A percentile compares a stretch with the other conserved stretches of the same genome.
phyloP scores from a whole-genome alignment of 441 rosid species.

The Bocquillonia castaneifolia region DNA sequence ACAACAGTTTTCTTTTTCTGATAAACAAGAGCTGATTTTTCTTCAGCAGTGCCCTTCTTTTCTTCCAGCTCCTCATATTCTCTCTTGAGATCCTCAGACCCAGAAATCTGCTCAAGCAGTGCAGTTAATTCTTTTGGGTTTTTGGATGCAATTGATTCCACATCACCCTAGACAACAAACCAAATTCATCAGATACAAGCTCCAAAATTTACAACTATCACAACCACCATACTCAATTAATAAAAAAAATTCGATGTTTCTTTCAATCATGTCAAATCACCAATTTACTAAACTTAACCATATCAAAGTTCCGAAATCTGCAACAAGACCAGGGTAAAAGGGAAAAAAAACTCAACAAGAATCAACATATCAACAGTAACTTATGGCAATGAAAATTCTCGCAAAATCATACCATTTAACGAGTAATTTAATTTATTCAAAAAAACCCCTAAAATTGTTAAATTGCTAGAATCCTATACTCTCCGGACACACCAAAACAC shows the following conservation, averaged over 20 bases:
- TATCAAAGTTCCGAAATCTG: background rate
- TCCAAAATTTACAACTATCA: background rate
- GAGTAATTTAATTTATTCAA: too few species aligned
- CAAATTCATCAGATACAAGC: background rate
- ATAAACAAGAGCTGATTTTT: slow-evolving; percentile 71
- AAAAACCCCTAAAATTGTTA: too few species aligned
- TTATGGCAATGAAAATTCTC: too few species aligned
- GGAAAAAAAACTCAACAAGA: too few species aligned
- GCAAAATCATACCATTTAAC: too few species aligned
- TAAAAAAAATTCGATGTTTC: background rate
- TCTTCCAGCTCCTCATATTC: slow-evolving; percentile 80
- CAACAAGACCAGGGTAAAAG: too few species aligned
- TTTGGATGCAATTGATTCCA: slow-evolving; percentile 97
- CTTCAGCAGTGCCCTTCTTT: slow-evolving; percentile 76
- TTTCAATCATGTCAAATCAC: slow-evolving; percentile 4
- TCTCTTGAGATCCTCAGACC: slow-evolving; percentile 92
- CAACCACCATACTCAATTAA: background rate
- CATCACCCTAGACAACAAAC: slow-evolving; percentile 70
- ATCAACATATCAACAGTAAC: too few species aligned
- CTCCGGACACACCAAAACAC: too few species aligned
- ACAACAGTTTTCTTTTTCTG: slow-evolving; percentile 84
- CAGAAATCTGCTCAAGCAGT: slow-evolving; percentile 91
- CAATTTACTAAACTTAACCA: background rate
- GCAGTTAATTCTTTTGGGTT: slow-evolving; percentile 92
- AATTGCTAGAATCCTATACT: too few species aligned